These are phyloP conservation scores for Paratinospora sagittata DNA, from an alignment of 164 flowering plant species.

Conservation along the genomic window DNA sequence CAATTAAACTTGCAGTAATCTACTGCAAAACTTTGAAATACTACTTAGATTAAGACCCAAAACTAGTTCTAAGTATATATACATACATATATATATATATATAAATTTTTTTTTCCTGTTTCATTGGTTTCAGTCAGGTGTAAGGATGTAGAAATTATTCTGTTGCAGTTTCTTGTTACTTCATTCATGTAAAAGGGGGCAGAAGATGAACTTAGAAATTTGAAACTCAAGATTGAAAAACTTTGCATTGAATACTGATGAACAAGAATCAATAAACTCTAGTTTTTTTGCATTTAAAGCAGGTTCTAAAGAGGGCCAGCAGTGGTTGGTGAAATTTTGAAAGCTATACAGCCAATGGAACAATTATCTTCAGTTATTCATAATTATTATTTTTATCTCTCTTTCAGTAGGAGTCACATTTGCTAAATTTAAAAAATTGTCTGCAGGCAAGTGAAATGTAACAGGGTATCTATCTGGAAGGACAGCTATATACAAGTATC, in stretches of 20 bases:
- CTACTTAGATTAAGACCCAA: not conserved
- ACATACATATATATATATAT: too few species aligned
- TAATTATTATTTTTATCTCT: too few species aligned
- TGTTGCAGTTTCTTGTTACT: too few species aligned
- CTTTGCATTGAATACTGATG: not conserved
- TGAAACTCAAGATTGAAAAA: not conserved
- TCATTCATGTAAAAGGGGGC: not conserved
- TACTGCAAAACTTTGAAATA: too few species aligned
- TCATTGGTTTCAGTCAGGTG: not conserved
- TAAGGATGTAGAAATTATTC: too few species aligned
- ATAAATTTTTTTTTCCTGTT: too few species aligned
- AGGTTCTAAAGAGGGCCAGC: not conserved
- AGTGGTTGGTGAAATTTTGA: not conserved
- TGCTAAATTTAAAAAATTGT: not conserved
- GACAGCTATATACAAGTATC: not conserved
- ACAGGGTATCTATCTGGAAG: not conserved
- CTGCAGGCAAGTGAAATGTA: not conserved
- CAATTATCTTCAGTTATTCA: not conserved
- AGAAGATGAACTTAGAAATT: not conserved
- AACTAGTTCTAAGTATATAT: not conserved
- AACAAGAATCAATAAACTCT: not conserved
- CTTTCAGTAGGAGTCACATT: not conserved
- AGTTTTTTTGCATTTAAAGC: not conserved
- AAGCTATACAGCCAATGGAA: not conserved
- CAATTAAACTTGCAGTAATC: too few species aligned